Conservation (phyloP, 1,284 basidiomycete species). For the Erythrobasidium hasegawianum region DNA sequence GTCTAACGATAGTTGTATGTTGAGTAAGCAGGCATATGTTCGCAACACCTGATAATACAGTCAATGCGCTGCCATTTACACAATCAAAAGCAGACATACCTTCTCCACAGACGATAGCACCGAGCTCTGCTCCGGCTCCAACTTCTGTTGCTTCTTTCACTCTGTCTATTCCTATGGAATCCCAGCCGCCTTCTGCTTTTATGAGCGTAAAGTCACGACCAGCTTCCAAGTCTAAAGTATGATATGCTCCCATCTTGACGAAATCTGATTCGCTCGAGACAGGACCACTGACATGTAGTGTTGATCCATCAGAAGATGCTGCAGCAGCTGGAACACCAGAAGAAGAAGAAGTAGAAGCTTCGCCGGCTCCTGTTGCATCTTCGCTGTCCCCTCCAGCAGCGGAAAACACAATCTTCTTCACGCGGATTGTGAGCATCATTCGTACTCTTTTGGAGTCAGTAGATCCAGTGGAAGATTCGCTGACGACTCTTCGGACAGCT, state of each 20-base stretch:
- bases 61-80: constrained; percentile 9
- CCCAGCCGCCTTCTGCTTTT: constrained; percentile 76
- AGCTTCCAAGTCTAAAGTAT: constrained; percentile 89
- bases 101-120: constrained; percentile 93
- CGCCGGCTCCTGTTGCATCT: constrained; percentile 15
- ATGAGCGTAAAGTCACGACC: constrained; percentile 89
- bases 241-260: constrained; percentile 90
- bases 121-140: constrained; percentile 92
- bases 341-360: constrained; percentile 2
- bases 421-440: constrained; percentile 77
- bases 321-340: constrained; percentile 13
- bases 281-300: constrained; percentile 81
- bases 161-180: constrained; percentile 75
- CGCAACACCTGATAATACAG: constrained; percentile 64
- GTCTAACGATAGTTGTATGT: constrained; percentile 91
- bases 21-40: constrained; percentile 91
- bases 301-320: constrained; percentile 34
- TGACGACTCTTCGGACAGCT: constrained; percentile 65
- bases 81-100: constrained; percentile 49
- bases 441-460: constrained; percentile 85
- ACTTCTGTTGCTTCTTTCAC: constrained; percentile 83
- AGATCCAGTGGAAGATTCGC: constrained; percentile 84
- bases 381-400: constrained; percentile 35
- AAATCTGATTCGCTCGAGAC: constrained; percentile 87
- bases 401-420: constrained; percentile 57